A percentile compares a stretch with the other conserved stretches of the same genome.
Conservation (phyloP, 2,329 filamentous ascomycete genomes). For the Colletotrichum tamarilloi region DNA sequence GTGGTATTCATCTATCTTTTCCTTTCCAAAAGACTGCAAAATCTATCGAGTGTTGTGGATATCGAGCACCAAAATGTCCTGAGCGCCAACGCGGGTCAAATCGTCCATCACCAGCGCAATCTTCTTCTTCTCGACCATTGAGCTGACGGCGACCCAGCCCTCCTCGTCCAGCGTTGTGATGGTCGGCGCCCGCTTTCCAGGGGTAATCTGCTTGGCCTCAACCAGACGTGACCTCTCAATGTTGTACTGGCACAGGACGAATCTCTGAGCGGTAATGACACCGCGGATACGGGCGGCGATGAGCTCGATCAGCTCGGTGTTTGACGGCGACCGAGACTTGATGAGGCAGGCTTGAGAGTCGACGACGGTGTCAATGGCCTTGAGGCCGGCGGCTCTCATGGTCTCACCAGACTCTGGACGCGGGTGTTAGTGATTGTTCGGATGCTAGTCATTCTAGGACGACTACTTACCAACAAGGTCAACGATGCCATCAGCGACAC, state of each 20-base stretch:
- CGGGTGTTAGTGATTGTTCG: neutral
- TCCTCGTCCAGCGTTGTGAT: constrained; percentile 89
- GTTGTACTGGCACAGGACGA: constrained; percentile 97
- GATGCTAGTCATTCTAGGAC: neutral
- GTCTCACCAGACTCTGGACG: constrained; percentile 91
- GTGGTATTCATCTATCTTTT: constrained; percentile 20
- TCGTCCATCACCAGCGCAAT: constrained; percentile 91
- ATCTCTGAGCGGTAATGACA: constrained; percentile 95
- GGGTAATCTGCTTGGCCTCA: constrained; percentile 81
- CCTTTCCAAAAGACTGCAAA: neutral
- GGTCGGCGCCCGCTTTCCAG: constrained; percentile 92
- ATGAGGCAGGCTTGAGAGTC: constrained; percentile 90
- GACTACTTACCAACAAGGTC: constrained; percentile 90
- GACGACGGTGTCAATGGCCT: constrained; percentile 93
- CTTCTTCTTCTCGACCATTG: constrained; percentile 91
- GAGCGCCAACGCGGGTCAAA: constrained; percentile 78
- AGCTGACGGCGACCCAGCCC: constrained; percentile 93
- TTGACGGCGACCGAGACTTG: constrained; percentile 86
- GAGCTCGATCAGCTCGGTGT: constrained; percentile 82
- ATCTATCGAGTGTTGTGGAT: constrained; percentile 80
- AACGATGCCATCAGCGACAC: constrained; percentile 96
- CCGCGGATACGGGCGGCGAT: constrained; percentile 89
- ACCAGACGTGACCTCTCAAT: constrained; percentile 77
- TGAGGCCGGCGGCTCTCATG: constrained; percentile 94
- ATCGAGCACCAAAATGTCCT: constrained; percentile 86